Evolutionary conservation across 257 asterid genomes (phyloP).

Genomic region (Forsythia suspensa): DNA sequence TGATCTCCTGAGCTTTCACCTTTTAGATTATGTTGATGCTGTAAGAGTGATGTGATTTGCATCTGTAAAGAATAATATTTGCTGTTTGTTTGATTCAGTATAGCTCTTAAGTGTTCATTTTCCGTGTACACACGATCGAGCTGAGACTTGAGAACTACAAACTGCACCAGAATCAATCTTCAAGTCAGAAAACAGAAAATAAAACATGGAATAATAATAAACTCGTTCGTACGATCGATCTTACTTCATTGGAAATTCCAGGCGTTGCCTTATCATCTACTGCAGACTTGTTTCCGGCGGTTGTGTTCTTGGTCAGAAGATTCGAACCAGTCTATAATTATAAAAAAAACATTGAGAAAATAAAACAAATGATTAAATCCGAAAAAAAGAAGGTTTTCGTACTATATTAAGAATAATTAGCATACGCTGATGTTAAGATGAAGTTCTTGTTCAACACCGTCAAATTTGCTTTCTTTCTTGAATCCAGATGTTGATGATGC

Average conservation of each 20-base stretch:
- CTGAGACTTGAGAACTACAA: conserved; percentile 32
- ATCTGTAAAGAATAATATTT: conserved; percentile 33
- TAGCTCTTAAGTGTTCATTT: conserved; percentile 34
- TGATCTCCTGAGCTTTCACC: conserved; percentile 15
- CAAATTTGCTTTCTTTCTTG: conserved; percentile 4
- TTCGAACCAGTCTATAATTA: conserved; percentile 35
- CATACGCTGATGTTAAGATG: conserved; percentile 25
- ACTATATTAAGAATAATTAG: not conserved
- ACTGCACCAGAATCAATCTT: conserved; percentile 23
- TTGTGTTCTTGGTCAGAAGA: conserved; percentile 24
- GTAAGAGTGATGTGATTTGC: conserved; percentile 30
- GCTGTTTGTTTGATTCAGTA: conserved; percentile 31
- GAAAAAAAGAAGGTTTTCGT: not conserved
- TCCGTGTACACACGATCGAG: conserved; percentile 40
- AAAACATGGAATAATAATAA: too few species aligned
- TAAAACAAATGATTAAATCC: not conserved
- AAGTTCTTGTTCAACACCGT: conserved; percentile 7
- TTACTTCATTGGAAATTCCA: conserved; percentile 27
- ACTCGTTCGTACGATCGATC: not conserved
- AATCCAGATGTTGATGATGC: not conserved
- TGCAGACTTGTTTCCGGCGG: conserved; percentile 10
- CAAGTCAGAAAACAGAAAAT: not conserved
- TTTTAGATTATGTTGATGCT: conserved; percentile 23
- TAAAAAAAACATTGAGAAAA: not conserved
- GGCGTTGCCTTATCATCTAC: conserved; percentile 8